Evolutionary conservation across 495 filamentous ascomycete species (phyloP).

Genomic region (Evernia prunastri): DNA sequence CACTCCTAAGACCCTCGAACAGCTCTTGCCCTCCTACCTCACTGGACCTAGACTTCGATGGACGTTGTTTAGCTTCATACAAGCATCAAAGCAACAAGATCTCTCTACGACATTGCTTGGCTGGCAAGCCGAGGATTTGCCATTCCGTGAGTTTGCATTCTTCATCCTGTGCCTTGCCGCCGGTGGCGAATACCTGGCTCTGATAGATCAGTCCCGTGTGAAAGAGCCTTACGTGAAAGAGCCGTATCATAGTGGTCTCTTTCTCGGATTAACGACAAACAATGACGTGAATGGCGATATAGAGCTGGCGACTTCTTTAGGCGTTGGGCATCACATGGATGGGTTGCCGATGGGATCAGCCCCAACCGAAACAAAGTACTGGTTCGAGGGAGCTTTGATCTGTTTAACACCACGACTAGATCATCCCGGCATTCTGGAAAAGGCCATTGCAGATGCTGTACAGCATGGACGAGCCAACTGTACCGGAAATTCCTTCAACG

Average conservation of each 20-base stretch:
- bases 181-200: slow-evolving; percentile 10
- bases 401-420: slow-evolving; percentile 14
- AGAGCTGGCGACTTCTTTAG: slow-evolving; percentile 13
- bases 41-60: slow-evolving; percentile 4
- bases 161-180: slow-evolving; percentile 22
- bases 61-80: slow-evolving; percentile 5
- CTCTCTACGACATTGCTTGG: slow-evolving; percentile 3
- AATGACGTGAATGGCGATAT: background rate
- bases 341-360: slow-evolving; percentile 9
- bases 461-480: slow-evolving; percentile 2
- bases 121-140: slow-evolving; percentile 15
- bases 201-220: background rate
- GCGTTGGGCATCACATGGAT: slow-evolving; percentile 12
- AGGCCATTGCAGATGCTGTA: slow-evolving; percentile 7
- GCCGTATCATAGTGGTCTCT: background rate
- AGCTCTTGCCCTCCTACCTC: background rate
- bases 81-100: background rate
- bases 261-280: background rate
- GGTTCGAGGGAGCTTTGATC: slow-evolving; percentile 21
- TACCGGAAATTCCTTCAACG: slow-evolving; percentile 6
- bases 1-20: background rate
- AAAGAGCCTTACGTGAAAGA: background rate
- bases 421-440: background rate
- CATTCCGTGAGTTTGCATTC: slow-evolving; percentile 22
- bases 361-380: slow-evolving; percentile 17